Percentiles rank a stretch among this genome's conserved stretches.
These are phyloP conservation scores for Leucosporidium scottii DNA, from an alignment of 768 basidiomycete genomes.

Conservation along the genomic window DNA sequence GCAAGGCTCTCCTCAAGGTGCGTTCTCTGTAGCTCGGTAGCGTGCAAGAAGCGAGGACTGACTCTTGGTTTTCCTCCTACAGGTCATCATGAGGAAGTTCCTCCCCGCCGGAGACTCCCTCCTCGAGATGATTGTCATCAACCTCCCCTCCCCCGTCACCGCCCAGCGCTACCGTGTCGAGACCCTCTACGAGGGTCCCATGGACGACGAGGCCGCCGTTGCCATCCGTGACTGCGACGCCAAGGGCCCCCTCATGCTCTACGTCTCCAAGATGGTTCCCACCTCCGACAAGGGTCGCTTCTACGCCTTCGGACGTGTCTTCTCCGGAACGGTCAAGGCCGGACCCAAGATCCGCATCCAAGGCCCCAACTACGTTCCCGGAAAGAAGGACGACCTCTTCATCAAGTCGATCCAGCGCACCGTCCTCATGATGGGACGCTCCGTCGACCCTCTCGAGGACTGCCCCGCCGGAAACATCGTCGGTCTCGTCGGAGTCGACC, in stretches of 20 bases:
- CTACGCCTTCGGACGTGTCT: constrained; percentile 99
- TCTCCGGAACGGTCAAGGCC: constrained; percentile 92
- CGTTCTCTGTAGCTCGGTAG: too few relatives aligned
- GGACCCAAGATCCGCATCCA: constrained; percentile 99
- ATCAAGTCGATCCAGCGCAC: constrained; percentile 98
- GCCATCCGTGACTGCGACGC: constrained; percentile 98
- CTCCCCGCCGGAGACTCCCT: constrained; percentile 97
- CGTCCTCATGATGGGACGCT: constrained; percentile 99
- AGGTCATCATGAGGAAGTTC: constrained; percentile 82
- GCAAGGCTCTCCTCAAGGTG: constrained; percentile 91
- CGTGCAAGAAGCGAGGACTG: too few relatives aligned
- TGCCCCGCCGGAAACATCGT: constrained; percentile 98
- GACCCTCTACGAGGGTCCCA: constrained; percentile 98
- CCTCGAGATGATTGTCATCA: constrained; percentile 99
- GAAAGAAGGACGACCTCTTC: constrained; percentile 97
- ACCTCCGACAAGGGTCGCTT: constrained; percentile 99
- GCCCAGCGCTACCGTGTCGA: constrained; percentile 98
- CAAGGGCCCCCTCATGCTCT: constrained; percentile 89
- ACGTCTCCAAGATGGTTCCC: constrained; percentile 99
- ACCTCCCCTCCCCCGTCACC: constrained; percentile 92
- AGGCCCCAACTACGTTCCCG: constrained; percentile 96
- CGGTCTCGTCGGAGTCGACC: constrained; percentile 99
- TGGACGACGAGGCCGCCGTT: constrained; percentile 99
- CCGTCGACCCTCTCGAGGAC: constrained; percentile 97
- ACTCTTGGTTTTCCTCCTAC: too few relatives aligned